Percentiles rank a stretch among this genome's conserved stretches.
Evolutionary conservation across 192 early-diverging fungal genomes (phyloP).

Genomic region (Gigaspora rosea): DNA sequence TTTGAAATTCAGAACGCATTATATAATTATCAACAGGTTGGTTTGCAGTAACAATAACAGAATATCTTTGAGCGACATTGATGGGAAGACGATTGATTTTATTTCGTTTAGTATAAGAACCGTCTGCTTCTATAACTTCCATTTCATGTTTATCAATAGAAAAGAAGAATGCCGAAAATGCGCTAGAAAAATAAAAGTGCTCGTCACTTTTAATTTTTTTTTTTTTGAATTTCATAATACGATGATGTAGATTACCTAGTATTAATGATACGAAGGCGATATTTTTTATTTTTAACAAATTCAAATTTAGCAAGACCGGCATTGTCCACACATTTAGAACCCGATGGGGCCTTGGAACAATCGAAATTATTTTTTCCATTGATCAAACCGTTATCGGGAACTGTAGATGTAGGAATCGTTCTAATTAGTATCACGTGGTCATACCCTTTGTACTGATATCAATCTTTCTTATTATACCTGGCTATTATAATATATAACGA

Average conservation of each 20-base stretch:
- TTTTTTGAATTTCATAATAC: slow-evolving; percentile 34
- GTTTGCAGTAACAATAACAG: slow-evolving; percentile 53
- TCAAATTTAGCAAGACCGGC: slow-evolving; percentile 42
- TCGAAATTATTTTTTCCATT: slow-evolving; percentile 51
- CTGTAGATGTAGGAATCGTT: slow-evolving; percentile 35
- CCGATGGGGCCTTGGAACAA: slow-evolving; percentile 42
- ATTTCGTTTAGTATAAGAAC: slow-evolving; percentile 44
- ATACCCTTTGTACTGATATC: slow-evolving; percentile 31
- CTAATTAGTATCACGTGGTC: slow-evolving; percentile 30
- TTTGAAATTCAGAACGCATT: slow-evolving; percentile 51
- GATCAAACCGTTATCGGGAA: slow-evolving; percentile 55
- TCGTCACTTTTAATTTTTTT: slow-evolving; percentile 29
- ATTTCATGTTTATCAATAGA: slow-evolving; percentile 75
- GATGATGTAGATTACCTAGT: slow-evolving; percentile 40
- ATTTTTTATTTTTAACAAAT: slow-evolving; percentile 42
- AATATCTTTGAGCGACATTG: slow-evolving; percentile 54
- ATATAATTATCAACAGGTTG: slow-evolving; percentile 51
- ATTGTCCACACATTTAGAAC: slow-evolving; percentile 35
- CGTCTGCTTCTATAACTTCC: slow-evolving; percentile 74
- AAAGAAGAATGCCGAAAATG: slow-evolving; percentile 65
- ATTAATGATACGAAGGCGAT: slow-evolving; percentile 65
- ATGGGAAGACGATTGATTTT: slow-evolving; percentile 46
- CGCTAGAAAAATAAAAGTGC: slow-evolving; percentile 39
- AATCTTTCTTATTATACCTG: slow-evolving; percentile 35
- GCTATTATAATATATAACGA: slow-evolving; percentile 34